Conservation (phyloP, 345 rosid species). For the Passiflora organensis region DNA sequence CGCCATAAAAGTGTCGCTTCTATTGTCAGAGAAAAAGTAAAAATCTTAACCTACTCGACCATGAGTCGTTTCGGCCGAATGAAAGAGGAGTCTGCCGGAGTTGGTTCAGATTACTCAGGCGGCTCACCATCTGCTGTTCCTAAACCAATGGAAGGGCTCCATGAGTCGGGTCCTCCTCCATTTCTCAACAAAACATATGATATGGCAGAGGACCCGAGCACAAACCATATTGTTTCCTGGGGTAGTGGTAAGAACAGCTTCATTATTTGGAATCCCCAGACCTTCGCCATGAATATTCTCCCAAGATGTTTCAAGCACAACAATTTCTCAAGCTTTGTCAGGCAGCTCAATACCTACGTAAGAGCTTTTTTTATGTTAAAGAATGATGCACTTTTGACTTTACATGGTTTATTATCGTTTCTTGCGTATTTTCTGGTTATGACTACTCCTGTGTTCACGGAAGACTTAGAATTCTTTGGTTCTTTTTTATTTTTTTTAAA, state of each 20-base stretch:
- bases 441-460: too few relatives aligned
- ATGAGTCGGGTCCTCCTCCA: constrained; percentile 64
- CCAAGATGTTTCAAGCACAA: constrained; percentile 33
- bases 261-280: constrained; percentile 65
- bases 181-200: constrained; percentile 71
- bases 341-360: constrained; percentile 35
- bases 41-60: too few relatives aligned
- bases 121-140: constrained; percentile 16
- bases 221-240: constrained; percentile 66
- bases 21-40: too few relatives aligned
- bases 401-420: too few relatives aligned
- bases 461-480: too few relatives aligned
- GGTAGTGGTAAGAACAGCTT: constrained; percentile 58
- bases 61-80: constrained; percentile 10
- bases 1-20: too few relatives aligned
- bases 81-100: constrained; percentile 11
- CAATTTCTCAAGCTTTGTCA: constrained; percentile 34
- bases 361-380: neutral
- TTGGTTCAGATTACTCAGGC: neutral
- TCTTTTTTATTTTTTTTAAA: neutral
- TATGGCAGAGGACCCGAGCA: constrained; percentile 51
- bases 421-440: too few relatives aligned
- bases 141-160: constrained; percentile 58
- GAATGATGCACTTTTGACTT: too few relatives aligned
- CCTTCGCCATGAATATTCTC: constrained; percentile 21